A percentile compares a stretch with the other conserved stretches of the same genome.
Evolutionary conservation across 768 basidiomycete genomes (phyloP).

Genomic region (Naganishia friedmannii): DNA sequence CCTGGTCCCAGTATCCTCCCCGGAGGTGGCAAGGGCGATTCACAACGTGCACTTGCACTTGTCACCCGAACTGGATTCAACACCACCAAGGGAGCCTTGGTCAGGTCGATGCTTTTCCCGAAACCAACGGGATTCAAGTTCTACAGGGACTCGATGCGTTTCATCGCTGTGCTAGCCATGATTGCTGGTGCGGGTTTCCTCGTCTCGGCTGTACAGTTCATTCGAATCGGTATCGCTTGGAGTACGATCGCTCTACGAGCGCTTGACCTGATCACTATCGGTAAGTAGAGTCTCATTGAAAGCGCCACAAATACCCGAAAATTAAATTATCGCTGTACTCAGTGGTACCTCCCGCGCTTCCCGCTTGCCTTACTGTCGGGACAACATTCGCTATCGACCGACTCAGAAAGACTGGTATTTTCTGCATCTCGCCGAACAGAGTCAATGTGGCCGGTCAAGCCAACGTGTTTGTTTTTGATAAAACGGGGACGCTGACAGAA

Average conservation of each 20-base stretch:
- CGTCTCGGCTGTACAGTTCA: conserved; percentile 84
- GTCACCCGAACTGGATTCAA: conserved; percentile 91
- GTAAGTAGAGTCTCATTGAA: neutral
- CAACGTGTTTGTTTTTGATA: conserved; percentile 97
- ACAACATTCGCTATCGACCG: conserved; percentile 90
- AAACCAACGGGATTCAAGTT: conserved; percentile 99
- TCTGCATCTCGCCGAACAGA: conserved; percentile 92
- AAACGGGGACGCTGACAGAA: conserved; percentile 96
- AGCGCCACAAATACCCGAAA: neutral
- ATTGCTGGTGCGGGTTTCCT: conserved; percentile 88
- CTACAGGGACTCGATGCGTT: conserved; percentile 62
- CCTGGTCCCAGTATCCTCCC: conserved; percentile 57
- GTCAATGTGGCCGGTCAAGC: conserved; percentile 94
- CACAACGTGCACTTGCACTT: conserved; percentile 69
- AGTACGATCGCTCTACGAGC: conserved; percentile 87
- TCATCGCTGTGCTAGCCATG: conserved; percentile 86
- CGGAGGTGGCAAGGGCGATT: conserved; percentile 35
- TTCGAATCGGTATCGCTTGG: conserved; percentile 82
- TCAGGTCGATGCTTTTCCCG: conserved; percentile 96
- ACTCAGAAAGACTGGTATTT: conserved; percentile 80
- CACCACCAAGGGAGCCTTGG: conserved; percentile 92
- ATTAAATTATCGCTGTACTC: neutral
- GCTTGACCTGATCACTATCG: conserved; percentile 86
- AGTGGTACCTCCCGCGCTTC: conserved; percentile 94
- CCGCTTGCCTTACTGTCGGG: conserved; percentile 94